These are phyloP conservation scores for Scheffersomyces spartinae DNA, from an alignment of 805 yeast species.

Conservation along the genomic window DNA sequence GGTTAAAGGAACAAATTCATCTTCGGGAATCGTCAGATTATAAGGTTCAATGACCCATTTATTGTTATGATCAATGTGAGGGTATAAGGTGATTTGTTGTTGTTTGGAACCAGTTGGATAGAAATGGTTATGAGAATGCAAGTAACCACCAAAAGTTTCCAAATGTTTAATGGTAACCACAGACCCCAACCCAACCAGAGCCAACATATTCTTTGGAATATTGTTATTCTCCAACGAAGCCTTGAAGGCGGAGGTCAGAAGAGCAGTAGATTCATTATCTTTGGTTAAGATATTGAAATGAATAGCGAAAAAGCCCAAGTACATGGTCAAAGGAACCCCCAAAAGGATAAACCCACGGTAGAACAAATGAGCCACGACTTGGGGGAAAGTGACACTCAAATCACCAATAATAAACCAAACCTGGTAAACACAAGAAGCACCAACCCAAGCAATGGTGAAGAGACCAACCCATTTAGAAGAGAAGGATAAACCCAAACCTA, in stretches of 20 bases:
- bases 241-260: slow-evolving; percentile 65
- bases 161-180: slow-evolving; percentile 54
- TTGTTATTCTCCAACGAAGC: slow-evolving; percentile 46
- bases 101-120: slow-evolving; percentile 76
- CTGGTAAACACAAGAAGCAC: slow-evolving; percentile 45
- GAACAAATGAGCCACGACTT: slow-evolving; percentile 34
- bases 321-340: slow-evolving; percentile 47
- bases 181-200: slow-evolving; percentile 68
- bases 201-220: slow-evolving; percentile 46
- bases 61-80: slow-evolving; percentile 67
- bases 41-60: slow-evolving; percentile 62
- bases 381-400: slow-evolving; percentile 35
- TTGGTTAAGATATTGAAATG: slow-evolving; percentile 48
- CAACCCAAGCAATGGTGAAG: slow-evolving; percentile 73
- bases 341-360: slow-evolving; percentile 43
- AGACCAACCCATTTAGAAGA: slow-evolving; percentile 81
- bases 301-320: slow-evolving; percentile 45
- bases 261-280: slow-evolving; percentile 64
- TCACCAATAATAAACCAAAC: slow-evolving; percentile 70
- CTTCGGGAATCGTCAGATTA: slow-evolving; percentile 44
- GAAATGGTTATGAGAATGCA: slow-evolving; percentile 66
- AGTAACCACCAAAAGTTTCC: slow-evolving; percentile 66
- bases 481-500: slow-evolving; percentile 62
- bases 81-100: slow-evolving; percentile 73
- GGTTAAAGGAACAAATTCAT: slow-evolving; percentile 47